Evolutionary conservation across 805 yeast species (phyloP), one percentile per base, ranked within the genome.

Genomic region (Barnettozyma vustinii): DNA sequence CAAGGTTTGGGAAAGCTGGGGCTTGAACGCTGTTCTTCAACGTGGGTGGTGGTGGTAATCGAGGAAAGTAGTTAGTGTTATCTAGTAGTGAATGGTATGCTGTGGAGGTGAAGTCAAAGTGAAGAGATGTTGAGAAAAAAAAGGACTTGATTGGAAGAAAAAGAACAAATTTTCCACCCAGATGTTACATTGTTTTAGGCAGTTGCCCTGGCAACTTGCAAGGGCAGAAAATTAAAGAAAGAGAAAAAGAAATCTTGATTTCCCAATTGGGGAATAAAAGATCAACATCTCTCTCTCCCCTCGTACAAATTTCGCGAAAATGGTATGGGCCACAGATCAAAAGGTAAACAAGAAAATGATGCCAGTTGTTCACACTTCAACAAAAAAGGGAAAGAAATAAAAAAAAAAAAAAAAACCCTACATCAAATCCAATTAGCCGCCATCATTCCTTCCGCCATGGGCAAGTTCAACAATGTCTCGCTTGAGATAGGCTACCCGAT

Each of bases 401-500:
- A n/a, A n/a, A n/a, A n/a, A n/a, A n/a, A 2, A 23, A 23, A 15
- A 13, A 15, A 37, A 12, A 4, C 9, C 12, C 4, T 15, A 4
- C 4, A 15, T 30, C 16, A 15, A 23, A 9, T 23, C 26, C 42
- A 13, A 40, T n/a, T 23, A 25, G 30, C 32, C 30, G 42, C 32
- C 36, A 19, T 21, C 21, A n/a, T n/a, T n/a, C n/a, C 37, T 21
- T 16, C 16, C 26, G 19, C 21, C 9, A 61, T 60, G 63, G 56
- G 47, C 6, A 60, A 59, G 47, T 45, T 60, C 35, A 45, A 43
- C 13, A 45, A 49, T 2, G 56, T 54, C 10, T 26, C 40, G 3
- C 54, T 57, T 27, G 60, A 69, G 44, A 58, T 71, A 32, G 92
- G 87, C 2, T 87, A 83, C 58, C 98, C 99, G 1, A 74, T 89